Evolutionary conservation across 2,329 filamentous ascomycete genomes (phyloP).

Genomic region (Capronia coronata): DNA sequence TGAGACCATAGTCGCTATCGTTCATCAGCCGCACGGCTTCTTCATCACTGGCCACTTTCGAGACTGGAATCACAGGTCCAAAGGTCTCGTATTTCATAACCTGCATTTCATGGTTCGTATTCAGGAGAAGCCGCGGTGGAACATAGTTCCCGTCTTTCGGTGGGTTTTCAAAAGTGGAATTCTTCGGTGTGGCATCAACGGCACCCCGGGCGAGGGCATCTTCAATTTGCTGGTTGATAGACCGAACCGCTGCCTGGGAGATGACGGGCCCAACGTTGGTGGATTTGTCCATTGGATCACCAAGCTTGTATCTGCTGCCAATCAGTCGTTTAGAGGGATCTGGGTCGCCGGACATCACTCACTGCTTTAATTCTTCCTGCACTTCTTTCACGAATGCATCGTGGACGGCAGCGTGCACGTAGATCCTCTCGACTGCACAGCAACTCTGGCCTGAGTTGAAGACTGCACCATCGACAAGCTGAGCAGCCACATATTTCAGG

Average conservation of each 20-base stretch:
- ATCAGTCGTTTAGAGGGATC: too few species aligned
- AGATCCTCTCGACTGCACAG: constrained; percentile 81
- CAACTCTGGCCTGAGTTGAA: constrained; percentile 97
- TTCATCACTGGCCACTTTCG: constrained; percentile 71
- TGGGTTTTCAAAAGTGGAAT: constrained; percentile 62
- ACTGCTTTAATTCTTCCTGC: constrained; percentile 60
- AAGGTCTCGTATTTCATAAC: constrained; percentile 94
- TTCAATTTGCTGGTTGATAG: constrained; percentile 69
- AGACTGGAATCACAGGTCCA: constrained; percentile 79
- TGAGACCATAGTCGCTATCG: constrained; percentile 67
- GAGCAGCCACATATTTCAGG: constrained; percentile 76
- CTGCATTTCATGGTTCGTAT: constrained; percentile 68
- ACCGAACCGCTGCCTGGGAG: constrained; percentile 65
- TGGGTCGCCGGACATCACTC: too few species aligned
- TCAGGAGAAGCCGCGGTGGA: constrained; percentile 69
- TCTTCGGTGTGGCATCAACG: constrained; percentile 69
- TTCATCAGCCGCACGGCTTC: constrained; percentile 83
- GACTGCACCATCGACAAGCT: constrained; percentile 83
- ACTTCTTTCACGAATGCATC: constrained; percentile 71
- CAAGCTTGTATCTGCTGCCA: too few species aligned
- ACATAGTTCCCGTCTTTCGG: constrained; percentile 75
- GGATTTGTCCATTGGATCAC: constrained; percentile 66
- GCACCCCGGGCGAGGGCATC: constrained; percentile 78
- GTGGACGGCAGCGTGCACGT: constrained; percentile 75
- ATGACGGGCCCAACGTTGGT: constrained; percentile 82